Percentiles rank a stretch among this genome's conserved stretches.
Evolutionary conservation across 805 yeast genomes (phyloP).

Genomic region (Wickerhamiella australiensis): DNA sequence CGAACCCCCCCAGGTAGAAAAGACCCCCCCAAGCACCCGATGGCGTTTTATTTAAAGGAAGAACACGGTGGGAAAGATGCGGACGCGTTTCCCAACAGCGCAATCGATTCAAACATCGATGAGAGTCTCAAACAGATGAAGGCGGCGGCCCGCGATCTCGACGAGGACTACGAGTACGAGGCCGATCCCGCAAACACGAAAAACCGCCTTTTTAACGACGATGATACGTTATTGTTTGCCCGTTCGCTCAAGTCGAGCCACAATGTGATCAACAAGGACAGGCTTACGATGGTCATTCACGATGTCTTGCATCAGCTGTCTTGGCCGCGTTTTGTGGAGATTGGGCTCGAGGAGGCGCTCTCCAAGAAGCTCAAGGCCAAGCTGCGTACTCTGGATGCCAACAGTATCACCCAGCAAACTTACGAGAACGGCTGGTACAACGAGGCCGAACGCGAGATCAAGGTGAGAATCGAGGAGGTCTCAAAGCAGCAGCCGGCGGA

Average conservation of each 20-base stretch:
- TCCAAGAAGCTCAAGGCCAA: conserved; percentile 9
- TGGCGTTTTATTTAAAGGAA: background rate
- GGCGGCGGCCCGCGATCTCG: background rate
- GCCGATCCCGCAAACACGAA: background rate
- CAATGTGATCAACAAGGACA: conserved; percentile 1
- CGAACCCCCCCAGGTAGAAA: conserved; percentile 3
- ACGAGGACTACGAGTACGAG: conserved; percentile 1
- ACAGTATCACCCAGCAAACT: background rate
- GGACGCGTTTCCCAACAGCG: conserved; percentile 7
- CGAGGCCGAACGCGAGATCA: conserved; percentile 8
- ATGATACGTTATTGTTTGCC: conserved; percentile 8
- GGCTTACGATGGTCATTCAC: background rate
- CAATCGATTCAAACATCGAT: conserved; percentile 10
- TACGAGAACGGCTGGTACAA: conserved; percentile 9
- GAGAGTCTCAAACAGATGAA: conserved; percentile 10
- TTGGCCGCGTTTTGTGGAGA: conserved; percentile 6
- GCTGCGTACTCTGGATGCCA: background rate
- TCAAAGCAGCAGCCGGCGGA: background rate
- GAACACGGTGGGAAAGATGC: background rate
- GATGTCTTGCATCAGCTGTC: background rate
- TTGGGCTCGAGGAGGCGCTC: background rate
- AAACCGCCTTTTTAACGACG: conserved; percentile 4
- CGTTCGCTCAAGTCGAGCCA: background rate
- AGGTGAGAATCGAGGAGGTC: background rate
- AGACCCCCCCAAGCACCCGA: conserved; percentile 6